Conservation (phyloP, 345 rosid species). For the Murraya koenigii region DNA sequence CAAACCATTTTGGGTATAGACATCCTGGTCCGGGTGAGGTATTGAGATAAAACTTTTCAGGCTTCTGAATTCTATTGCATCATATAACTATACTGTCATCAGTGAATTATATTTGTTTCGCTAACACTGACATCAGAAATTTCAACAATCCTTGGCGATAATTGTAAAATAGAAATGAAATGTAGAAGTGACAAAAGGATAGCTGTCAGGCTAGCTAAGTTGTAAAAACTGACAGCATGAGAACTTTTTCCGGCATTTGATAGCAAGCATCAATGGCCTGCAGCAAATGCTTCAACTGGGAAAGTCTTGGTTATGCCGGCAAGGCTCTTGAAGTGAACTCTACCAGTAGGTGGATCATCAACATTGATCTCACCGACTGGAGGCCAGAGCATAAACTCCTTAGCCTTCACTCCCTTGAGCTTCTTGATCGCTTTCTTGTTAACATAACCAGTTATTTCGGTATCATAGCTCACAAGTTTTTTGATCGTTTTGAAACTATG, state of each 20-base stretch:
- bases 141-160: not conserved
- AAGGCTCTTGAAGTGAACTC: constrained; percentile 55
- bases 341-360: constrained; percentile 45
- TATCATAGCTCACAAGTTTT: constrained; percentile 47
- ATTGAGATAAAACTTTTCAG: not conserved
- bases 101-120: not conserved
- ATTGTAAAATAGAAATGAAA: constrained; percentile 3
- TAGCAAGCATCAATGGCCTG: constrained; percentile 31
- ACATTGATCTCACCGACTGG: constrained; percentile 37
- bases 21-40: not conserved
- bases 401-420: constrained; percentile 61
- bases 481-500: constrained; percentile 48
- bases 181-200: not conserved
- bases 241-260: not conserved
- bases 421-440: constrained; percentile 40
- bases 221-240: not conserved
- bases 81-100: not conserved
- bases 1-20: not conserved
- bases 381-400: constrained; percentile 56
- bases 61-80: not conserved
- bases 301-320: constrained; percentile 59
- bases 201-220: not conserved
- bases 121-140: not conserved
- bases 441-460: constrained; percentile 37
- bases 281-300: constrained; percentile 51